phyloP scores from a whole-genome alignment of 352 stramenopile species.

The Phytophthora pisi region DNA sequence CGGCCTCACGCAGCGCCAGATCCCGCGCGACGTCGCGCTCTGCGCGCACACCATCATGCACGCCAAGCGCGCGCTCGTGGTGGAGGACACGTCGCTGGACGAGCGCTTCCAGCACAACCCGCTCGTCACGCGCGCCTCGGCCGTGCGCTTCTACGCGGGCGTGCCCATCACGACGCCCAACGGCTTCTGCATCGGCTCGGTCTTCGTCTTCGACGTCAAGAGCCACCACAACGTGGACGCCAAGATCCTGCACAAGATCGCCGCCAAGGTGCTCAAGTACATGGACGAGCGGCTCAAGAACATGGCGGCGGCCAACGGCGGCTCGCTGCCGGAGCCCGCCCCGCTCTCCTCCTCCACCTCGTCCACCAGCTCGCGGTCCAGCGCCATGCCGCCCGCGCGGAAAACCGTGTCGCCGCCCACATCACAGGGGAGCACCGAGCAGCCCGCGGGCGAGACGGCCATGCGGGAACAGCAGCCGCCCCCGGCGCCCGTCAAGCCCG shows the following conservation, averaged over 20 bases:
- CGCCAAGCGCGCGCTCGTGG: constrained; percentile 78
- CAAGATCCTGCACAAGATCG: constrained; percentile 88
- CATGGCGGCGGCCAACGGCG: constrained; percentile 32
- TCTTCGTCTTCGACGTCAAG: constrained; percentile 90
- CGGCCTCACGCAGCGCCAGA: constrained; percentile 83
- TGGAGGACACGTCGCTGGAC: constrained; percentile 83
- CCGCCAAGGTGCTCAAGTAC: constrained; percentile 88
- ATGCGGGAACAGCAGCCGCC: constrained; percentile 53
- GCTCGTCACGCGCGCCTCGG: constrained; percentile 79
- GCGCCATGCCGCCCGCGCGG: constrained; percentile 15
- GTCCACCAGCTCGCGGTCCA: not conserved
- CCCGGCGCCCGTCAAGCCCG: constrained; percentile 39
- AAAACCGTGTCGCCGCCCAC: constrained; percentile 35
- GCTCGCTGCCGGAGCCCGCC: constrained; percentile 13
- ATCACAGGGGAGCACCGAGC: constrained; percentile 39
- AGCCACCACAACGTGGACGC: constrained; percentile 73
- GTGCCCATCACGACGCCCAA: constrained; percentile 82
- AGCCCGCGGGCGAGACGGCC: constrained; percentile 64
- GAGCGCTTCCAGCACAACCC: constrained; percentile 87
- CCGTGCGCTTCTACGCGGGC: constrained; percentile 84
- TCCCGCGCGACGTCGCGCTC: constrained; percentile 81
- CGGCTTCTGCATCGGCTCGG: constrained; percentile 82
- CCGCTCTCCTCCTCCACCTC: constrained; percentile 28
- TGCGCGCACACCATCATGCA: constrained; percentile 90
- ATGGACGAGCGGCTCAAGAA: constrained; percentile 85